These are phyloP conservation scores for Dovyalis caffra DNA, from an alignment of 345 rosid species.

Conservation along the genomic window DNA sequence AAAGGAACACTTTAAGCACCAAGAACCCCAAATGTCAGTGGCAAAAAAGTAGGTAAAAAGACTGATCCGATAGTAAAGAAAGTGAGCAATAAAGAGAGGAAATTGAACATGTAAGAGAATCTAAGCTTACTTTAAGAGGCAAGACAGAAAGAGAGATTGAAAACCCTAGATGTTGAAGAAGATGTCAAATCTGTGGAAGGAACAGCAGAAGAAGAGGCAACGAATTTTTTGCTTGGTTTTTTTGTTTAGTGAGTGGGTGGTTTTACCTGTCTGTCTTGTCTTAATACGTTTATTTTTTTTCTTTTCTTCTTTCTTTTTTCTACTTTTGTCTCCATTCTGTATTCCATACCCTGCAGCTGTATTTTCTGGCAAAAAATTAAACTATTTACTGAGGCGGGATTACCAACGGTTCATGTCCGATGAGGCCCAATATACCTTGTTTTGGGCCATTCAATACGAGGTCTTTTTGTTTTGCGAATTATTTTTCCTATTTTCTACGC, in stretches of 20 bases:
- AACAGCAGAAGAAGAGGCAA: constrained; percentile 16
- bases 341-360: not conserved
- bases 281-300: not conserved
- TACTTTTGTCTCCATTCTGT: not conserved
- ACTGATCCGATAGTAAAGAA: not conserved
- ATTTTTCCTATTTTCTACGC: not conserved
- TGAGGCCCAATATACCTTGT: not conserved
- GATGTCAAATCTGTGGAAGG: constrained; percentile 27
- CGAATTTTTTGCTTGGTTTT: constrained; percentile 25
- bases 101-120: constrained; percentile 2
- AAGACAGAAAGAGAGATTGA: not conserved
- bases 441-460: not conserved
- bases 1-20: constrained; percentile 6
- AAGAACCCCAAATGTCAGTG: constrained; percentile 9
- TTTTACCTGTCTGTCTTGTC: constrained; percentile 22
- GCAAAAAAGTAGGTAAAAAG: constrained; percentile 6
- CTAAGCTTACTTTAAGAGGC: constrained; percentile 24
- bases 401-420: not conserved
- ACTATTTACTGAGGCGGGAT: constrained; percentile 5
- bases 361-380: not conserved
- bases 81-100: not conserved
- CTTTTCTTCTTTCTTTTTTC: not conserved
- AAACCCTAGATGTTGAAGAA: constrained; percentile 26
- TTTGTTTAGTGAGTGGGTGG: not conserved
- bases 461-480: too few species aligned